Evolutionary conservation across 257 asterid species (phyloP).

Genomic region (Euphrasia confusa): DNA sequence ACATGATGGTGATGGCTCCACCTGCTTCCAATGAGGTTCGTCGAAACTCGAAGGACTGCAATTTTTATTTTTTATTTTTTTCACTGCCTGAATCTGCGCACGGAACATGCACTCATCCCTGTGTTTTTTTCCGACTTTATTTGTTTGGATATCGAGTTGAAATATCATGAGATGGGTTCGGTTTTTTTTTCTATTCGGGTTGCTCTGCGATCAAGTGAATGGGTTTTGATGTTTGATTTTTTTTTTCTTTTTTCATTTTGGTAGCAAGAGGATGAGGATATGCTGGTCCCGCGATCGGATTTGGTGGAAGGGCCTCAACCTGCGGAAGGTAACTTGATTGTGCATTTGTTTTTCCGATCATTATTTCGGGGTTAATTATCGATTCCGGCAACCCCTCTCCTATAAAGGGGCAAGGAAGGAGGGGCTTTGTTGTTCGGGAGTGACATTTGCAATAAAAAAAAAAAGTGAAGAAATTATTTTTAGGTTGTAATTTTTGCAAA

Average conservation of each 20-base stretch:
- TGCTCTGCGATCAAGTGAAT: slow-evolving; percentile 32
- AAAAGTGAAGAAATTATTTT: not conserved
- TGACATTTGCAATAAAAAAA: not conserved
- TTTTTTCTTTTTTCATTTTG: slow-evolving; percentile 17
- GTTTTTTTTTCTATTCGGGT: slow-evolving; percentile 14
- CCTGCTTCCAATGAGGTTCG: slow-evolving; percentile 36
- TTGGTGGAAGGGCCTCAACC: slow-evolving; percentile 74
- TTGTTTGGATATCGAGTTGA: slow-evolving; percentile 17
- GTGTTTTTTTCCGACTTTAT: slow-evolving; percentile 14
- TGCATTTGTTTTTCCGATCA: not conserved
- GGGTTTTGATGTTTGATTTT: slow-evolving; percentile 15
- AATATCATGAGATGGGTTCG: slow-evolving; percentile 12
- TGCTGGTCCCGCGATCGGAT: slow-evolving; percentile 74
- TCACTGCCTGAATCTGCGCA: slow-evolving; percentile 4
- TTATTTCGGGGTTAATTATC: not conserved
- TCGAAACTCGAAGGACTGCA: slow-evolving; percentile 9
- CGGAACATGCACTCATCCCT: not conserved
- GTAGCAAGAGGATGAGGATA: slow-evolving; percentile 78
- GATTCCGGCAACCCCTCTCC: not conserved
- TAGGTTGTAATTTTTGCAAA: not conserved
- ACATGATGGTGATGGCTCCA: slow-evolving; percentile 32
- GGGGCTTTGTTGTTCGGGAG: not conserved
- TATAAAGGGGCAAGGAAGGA: not conserved
- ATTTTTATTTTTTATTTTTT: not conserved
- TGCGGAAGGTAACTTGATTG: slow-evolving; percentile 53